Evolutionary conservation across 106 monocot species (phyloP), one percentile per base, ranked within the genome.

Genomic region (Allium cepa): DNA sequence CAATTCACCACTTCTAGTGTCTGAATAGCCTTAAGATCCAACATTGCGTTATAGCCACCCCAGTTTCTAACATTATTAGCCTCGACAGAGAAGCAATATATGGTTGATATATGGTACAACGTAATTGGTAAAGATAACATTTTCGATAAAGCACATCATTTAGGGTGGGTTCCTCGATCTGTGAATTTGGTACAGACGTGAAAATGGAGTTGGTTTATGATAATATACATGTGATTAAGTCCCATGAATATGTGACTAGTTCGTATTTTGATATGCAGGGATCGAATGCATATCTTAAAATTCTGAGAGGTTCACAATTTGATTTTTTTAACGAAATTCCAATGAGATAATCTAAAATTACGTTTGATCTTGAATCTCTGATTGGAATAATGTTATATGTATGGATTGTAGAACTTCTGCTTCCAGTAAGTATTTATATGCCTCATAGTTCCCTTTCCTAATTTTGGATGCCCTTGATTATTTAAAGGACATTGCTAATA

Each of bases 321-420:
- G 82, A 85, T 53, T 90, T 70, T 57, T 57, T 65, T 14, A 83
- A 90, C 63, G 90, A 90, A 78, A 85, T 90, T 85, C 90, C 90
- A 5, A 85, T 83, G 76, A 52, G 60, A 57, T 75, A 52, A 64
- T 47, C 71, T 28, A 72, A 71, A 65, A 7, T 72, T 61, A n/a
- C 9, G 27, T 10, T 80, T 14, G 79, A 89, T 63, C 36, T 90
- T 68, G 77, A 85, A 67, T 80, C 85, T 71, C 56, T 80, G 63
- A 26, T 83, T 53, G 74, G 85, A 28, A 28, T 79, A 49, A 53
- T 85, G 26, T 85, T 85, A 58, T 82, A 77, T 46, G 62, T 15
- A 56, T 90, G 79, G 85, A 72, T 85, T 28, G 52, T 90, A 55
- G 77, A 82, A 57, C 77, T 89, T 49, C 71, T 82, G 26, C 73